A percentile compares a stretch with the other conserved stretches of the same genome.
phyloP scores from a whole-genome alignment of 148 eudicot species.

The Persicaria tinctoria region DNA sequence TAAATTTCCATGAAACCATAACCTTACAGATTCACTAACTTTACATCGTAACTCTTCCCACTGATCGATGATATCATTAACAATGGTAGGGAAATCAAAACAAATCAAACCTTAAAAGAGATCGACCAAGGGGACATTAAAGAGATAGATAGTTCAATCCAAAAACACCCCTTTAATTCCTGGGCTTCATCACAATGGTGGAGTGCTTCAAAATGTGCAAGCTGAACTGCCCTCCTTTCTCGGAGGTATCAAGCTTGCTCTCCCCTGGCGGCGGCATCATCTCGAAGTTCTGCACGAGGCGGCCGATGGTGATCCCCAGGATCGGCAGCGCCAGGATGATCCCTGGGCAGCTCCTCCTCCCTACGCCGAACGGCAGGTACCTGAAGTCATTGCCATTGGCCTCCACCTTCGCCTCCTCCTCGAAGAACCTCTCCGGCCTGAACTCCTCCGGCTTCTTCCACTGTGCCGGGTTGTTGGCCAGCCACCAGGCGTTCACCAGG shows the following conservation, averaged over 20 bases:
- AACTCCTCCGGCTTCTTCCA: conserved; percentile 53
- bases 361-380: conserved; percentile 63
- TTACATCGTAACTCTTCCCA: conserved; percentile 8
- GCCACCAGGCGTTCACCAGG: conserved; percentile 76
- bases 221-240: conserved; percentile 71
- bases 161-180: not conserved
- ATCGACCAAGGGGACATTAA: too few relatives aligned
- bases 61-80: not conserved
- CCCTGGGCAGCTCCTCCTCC: conserved; percentile 76
- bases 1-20: not conserved
- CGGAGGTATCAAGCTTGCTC: conserved; percentile 42
- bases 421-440: conserved; percentile 62
- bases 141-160: too few relatives aligned
- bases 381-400: conserved; percentile 52
- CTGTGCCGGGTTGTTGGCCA: conserved; percentile 56
- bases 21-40: conserved; percentile 2
- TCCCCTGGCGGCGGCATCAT: conserved; percentile 35
- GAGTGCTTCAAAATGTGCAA: conserved; percentile 61
- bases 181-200: conserved; percentile 25
- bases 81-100: not conserved
- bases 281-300: conserved; percentile 44
- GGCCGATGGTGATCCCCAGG: conserved; percentile 36
- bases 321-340: conserved; percentile 71
- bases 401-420: conserved; percentile 48
- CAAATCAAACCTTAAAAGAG: not conserved